phyloP scores from a whole-genome alignment of 495 filamentous ascomycete species.

The Tirmania nivea region DNA sequence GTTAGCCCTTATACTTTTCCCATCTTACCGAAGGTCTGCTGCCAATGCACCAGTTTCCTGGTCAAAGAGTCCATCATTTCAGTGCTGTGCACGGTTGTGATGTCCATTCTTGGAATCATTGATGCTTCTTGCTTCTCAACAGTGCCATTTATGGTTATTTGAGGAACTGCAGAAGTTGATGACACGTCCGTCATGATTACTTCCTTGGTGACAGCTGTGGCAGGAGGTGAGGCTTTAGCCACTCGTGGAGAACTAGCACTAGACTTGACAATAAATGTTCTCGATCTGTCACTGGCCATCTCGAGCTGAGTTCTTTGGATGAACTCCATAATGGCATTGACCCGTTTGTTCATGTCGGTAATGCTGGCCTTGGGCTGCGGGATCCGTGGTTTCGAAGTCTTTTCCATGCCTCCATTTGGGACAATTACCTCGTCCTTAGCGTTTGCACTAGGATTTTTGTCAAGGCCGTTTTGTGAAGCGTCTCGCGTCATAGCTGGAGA shows the following conservation, averaged over 20 bases:
- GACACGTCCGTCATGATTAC: not conserved
- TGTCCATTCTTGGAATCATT: conserved; percentile 25
- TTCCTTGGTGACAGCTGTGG: not conserved
- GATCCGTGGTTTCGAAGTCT: conserved; percentile 18
- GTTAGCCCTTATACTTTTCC: not conserved
- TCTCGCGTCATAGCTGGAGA: conserved; percentile 20
- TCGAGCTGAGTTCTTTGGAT: conserved; percentile 82
- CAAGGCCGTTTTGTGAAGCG: conserved; percentile 12
- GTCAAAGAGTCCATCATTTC: conserved; percentile 40
- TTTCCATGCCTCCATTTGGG: conserved; percentile 5
- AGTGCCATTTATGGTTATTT: not conserved
- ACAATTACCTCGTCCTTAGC: conserved; percentile 5
- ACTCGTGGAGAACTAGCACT: not conserved
- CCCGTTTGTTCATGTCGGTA: conserved; percentile 77
- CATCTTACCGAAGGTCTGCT: conserved; percentile 15
- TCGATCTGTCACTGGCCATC: conserved; percentile 38
- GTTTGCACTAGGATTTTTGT: conserved; percentile 11
- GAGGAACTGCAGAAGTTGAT: not conserved
- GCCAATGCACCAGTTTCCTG: conserved; percentile 34
- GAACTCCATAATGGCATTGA: conserved; percentile 65
- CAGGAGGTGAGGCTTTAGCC: not conserved
- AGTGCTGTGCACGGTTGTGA: conserved; percentile 19
- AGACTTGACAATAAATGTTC: conserved; percentile 20
- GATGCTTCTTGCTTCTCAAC: not conserved
- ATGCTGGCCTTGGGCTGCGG: conserved; percentile 44